Base-by-base conservation (phyloP, 768 basidiomycete species). In the Suillus spraguei region DNA sequence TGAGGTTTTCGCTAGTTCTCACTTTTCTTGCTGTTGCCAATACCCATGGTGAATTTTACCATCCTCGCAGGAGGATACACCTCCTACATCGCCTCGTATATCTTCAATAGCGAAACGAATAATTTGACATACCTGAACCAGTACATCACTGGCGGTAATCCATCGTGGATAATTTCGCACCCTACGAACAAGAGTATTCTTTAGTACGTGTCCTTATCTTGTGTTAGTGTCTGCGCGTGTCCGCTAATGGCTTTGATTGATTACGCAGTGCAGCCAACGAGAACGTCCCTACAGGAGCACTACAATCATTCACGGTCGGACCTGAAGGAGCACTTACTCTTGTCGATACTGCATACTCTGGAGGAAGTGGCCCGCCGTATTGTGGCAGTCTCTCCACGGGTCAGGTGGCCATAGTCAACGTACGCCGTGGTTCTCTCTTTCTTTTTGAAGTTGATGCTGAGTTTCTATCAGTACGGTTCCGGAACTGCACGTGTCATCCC, bases 1-100 rank as follows among this genome's bases (percentile, higher is more conserved):
- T n/a, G 9, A 41, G 5, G 14, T 13, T 50, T 16, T 50, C 14
- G 49, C 49, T 28, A 28, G 14, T 32, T 32, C 8, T 32, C 28
- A 2, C 28, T 32, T 32, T 52, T 28, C 59, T 59, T 32, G 35
- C n/a, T 32, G 35, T 33, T 44, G 41, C 63, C 32, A 33, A 53
- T 10, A 52, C 46, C 24, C 50, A 90, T 90, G 89, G 88, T 90
- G 67, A 81, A 84, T 61, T 85, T 87, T 69, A 87, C 80, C 5
- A 87, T 91, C 65, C 80, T 90, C 41, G 89, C 89, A 36, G 88
- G 89, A 39, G 88, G 88, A 17, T 90, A 85, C 69, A 73, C 77
- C 28, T 74, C 83, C 63, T 87, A 86, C 67, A 79, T 91, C 60
- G 85, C 85, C 2, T 83, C 86, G 0, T 90, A 89, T 72, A 69